Evolutionary conservation across 441 rosid species (phyloP), one percentile per base, ranked within the genome.

Genomic region (Eutrema salsugineum): DNA sequence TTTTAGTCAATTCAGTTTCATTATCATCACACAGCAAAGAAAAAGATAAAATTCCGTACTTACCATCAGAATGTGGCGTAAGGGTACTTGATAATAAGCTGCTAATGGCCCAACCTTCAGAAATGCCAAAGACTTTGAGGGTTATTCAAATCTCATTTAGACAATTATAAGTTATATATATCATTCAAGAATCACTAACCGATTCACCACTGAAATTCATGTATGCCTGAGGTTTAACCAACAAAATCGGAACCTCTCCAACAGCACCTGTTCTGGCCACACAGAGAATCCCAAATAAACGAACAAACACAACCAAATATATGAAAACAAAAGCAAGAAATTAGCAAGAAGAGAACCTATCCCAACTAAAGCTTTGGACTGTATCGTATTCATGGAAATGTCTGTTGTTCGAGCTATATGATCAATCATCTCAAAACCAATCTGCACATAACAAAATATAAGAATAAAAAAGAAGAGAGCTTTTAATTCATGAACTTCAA

Each of bases 341-440:
- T n/a, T 17, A 10, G 2, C 43, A 62, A 72, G 74, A 53, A 59
- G 72, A 74, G 67, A 73, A 93, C 95, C 98, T 85, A 93, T 91
- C 63, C 98, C 98, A 35, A 93, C 77, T 49, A 91, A 80, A 70
- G 97, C 92, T 56, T 91, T 91, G 8, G 98, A 89, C 67, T 91
- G 98, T 60, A 93, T 85, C 0, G 97, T 86, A 75, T 89, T 89
- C 84, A 93, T 71, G 8, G 69, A 53, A 60, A 89, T 71, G n/a
- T 90, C 85, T 58, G 81, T 85, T 0, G 82, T 76, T 73, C 40
- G 50, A 33, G 97, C 84, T 70, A 93, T 79, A 55, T 46, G 74
- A 78, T 93, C 97, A 61, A 93, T 84, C 96, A 89, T 91, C 78
- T 93, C 98, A 67, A 93, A 93, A 68, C 97, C 97, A 85, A 93